Evolutionary conservation across 768 basidiomycete species (phyloP).

Genomic region (Piloderma croceum): DNA sequence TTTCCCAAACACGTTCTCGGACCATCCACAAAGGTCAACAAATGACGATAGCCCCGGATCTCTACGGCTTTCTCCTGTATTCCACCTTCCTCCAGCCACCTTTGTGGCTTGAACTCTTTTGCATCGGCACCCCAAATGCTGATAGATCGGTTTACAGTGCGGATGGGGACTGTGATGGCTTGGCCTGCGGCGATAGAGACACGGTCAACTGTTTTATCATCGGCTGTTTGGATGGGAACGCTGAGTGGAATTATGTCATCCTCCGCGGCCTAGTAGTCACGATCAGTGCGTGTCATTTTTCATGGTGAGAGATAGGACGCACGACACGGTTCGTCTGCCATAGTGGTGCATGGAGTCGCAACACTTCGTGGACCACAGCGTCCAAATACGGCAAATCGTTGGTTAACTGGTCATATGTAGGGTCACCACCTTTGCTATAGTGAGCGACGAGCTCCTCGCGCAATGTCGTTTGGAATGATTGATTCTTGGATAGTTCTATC

Average conservation of each 20-base stretch:
- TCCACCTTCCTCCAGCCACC: slow-evolving; percentile 46
- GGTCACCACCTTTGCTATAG: slow-evolving; percentile 38
- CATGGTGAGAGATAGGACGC: slow-evolving; percentile 17
- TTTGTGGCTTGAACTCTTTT: slow-evolving; percentile 53
- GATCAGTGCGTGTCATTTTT: too few relatives aligned
- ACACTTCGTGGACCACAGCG: slow-evolving; percentile 33
- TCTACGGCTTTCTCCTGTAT: slow-evolving; percentile 29
- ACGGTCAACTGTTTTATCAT: slow-evolving; percentile 34
- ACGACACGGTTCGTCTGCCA: slow-evolving; percentile 27
- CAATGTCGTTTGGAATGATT: slow-evolving; percentile 40
- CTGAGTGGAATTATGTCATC: slow-evolving; percentile 60
- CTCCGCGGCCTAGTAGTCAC: slow-evolving; percentile 31
- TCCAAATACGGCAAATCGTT: slow-evolving; percentile 39
- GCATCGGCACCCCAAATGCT: slow-evolving; percentile 58
- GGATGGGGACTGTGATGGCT: slow-evolving; percentile 36
- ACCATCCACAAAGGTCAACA: slow-evolving; percentile 49
- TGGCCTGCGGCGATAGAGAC: slow-evolving; percentile 46
- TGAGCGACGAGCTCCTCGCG: slow-evolving; percentile 44
- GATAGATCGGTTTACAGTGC: slow-evolving; percentile 43
- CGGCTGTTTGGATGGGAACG: slow-evolving; percentile 37
- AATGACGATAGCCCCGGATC: slow-evolving; percentile 44
- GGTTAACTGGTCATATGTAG: slow-evolving; percentile 50
- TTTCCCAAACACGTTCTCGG: slow-evolving; percentile 47
- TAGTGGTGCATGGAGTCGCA: slow-evolving; percentile 33
- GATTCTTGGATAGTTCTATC: slow-evolving; percentile 45